phyloP scores from a whole-genome alignment of 2,329 filamentous ascomycete species.

The Ophiosphaerella herpotricha region DNA sequence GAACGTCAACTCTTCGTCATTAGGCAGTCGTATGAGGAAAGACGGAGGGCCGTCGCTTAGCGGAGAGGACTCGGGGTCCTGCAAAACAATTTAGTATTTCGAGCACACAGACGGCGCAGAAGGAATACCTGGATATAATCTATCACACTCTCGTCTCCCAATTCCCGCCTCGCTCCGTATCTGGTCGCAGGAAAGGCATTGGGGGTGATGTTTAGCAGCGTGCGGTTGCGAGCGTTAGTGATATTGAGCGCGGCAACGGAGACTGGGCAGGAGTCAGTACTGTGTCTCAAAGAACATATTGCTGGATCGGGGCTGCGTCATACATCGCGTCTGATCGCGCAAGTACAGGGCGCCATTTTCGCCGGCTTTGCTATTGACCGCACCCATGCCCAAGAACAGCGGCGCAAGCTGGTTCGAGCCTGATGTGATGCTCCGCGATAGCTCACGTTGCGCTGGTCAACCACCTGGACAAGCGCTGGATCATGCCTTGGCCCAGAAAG shows the following conservation, averaged over 20 bases:
- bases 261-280: conserved; percentile 61
- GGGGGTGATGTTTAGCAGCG: conserved; percentile 76
- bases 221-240: conserved; percentile 77
- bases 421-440: conserved; percentile 19
- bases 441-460: conserved; percentile 27
- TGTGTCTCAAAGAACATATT: conserved; percentile 3
- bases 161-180: conserved; percentile 72
- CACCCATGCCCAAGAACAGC: conserved; percentile 69
- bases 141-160: conserved; percentile 74
- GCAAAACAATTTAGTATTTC: conserved; percentile 14
- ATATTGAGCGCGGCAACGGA: conserved; percentile 83
- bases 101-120: not conserved
- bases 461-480: conserved; percentile 25
- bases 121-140: conserved; percentile 85
- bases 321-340: conserved; percentile 90
- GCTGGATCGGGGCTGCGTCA: conserved; percentile 35
- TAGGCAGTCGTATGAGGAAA: conserved; percentile 84
- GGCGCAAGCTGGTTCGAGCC: conserved; percentile 10
- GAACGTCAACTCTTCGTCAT: conserved; percentile 91
- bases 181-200: conserved; percentile 86
- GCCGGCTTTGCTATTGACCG: conserved; percentile 81
- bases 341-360: conserved; percentile 81
- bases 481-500: conserved; percentile 34
- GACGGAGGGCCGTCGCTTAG: conserved; percentile 57
- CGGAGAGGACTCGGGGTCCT: conserved; percentile 73